Conservation (phyloP, 2,329 filamentous ascomycete species). For the Dothideomycetes sp. region DNA sequence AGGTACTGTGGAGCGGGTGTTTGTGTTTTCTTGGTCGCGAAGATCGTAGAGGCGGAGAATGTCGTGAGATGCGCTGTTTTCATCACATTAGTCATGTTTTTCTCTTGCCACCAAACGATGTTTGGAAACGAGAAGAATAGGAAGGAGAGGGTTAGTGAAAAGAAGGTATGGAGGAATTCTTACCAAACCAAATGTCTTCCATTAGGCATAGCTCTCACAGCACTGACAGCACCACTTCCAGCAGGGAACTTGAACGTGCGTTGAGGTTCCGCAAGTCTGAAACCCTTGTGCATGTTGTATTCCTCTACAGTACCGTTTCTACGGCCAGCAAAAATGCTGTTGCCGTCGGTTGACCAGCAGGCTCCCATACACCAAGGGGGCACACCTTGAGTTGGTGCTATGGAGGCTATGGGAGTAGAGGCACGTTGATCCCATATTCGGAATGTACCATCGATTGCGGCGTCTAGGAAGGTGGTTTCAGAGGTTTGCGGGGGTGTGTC, state of each 20-base stretch:
- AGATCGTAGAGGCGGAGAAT: conserved; percentile 91
- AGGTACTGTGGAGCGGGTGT: conserved; percentile 65
- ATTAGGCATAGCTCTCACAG: conserved; percentile 84
- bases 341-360: conserved; percentile 93
- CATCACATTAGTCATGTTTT: neutral
- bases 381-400: conserved; percentile 62
- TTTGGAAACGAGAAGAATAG: neutral
- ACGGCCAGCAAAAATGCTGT: conserved; percentile 85
- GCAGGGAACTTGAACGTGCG: conserved; percentile 78
- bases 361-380: conserved; percentile 97
- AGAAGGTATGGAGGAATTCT: conserved; percentile 21
- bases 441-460: conserved; percentile 76
- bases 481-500: conserved; percentile 43
- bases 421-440: conserved; percentile 89
- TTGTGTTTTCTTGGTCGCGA: conserved; percentile 31
- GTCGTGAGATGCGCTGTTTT: conserved; percentile 71
- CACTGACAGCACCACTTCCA: conserved; percentile 82
- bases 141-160: neutral
- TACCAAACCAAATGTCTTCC: conserved; percentile 83
- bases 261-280: conserved; percentile 60
- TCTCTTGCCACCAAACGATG: neutral
- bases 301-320: conserved; percentile 92
- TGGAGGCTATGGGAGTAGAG: conserved; percentile 66
- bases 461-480: conserved; percentile 76
- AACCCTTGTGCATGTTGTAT: conserved; percentile 68